Conservation (phyloP, 345 rosid species). For the Pseudoturritis turrita region DNA sequence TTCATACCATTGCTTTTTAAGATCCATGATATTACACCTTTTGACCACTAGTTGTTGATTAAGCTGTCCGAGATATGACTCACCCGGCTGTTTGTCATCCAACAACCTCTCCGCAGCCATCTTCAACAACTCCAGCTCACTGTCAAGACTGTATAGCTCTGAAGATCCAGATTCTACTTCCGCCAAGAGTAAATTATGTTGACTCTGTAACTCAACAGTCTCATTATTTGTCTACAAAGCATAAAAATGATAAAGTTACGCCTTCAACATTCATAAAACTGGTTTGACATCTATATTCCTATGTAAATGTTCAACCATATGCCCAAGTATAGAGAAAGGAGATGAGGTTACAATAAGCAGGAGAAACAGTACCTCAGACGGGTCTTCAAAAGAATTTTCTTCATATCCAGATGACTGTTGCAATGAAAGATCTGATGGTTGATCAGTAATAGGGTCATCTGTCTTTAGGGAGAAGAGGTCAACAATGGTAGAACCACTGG, state of each 20-base stretch:
- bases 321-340: not conserved
- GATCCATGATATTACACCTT: conserved; percentile 38
- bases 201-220: conserved; percentile 29
- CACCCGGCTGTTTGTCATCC: conserved; percentile 41
- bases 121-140: conserved; percentile 52
- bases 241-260: conserved; percentile 10
- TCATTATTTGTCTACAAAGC: conserved; percentile 35
- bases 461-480: conserved; percentile 3
- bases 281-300: not conserved
- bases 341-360: not conserved
- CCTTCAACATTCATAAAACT: not conserved
- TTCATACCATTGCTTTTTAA: conserved; percentile 54
- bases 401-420: conserved; percentile 10
- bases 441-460: conserved; percentile 21
- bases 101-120: conserved; percentile 53
- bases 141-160: conserved; percentile 40
- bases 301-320: not conserved
- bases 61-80: conserved; percentile 49
- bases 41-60: conserved; percentile 37
- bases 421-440: conserved; percentile 4
- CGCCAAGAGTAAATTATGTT: conserved; percentile 35
- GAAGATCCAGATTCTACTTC: conserved; percentile 39
- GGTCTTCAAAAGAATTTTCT: conserved; percentile 12
- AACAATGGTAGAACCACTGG: conserved; percentile 8
- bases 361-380: conserved; percentile 39